These are phyloP conservation scores for Aegilops bicornis DNA, from an alignment of 176 grass and related monocot species.

Conservation along the genomic window DNA sequence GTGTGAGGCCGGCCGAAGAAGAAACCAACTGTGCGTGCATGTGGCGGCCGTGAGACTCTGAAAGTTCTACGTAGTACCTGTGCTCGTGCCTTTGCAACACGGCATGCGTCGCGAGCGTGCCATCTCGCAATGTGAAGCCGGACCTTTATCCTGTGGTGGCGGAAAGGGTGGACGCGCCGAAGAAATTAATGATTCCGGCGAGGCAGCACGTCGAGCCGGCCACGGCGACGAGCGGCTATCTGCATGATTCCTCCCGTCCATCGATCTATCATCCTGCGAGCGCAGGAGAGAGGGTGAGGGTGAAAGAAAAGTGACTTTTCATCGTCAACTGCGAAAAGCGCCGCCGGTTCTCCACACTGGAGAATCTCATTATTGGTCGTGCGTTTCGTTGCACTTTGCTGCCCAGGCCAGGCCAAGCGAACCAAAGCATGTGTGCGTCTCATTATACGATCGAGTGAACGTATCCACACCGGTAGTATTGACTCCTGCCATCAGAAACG, in stretches of 20 bases:
- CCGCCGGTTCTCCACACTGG: background rate
- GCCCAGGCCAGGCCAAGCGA: background rate
- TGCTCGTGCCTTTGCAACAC: background rate
- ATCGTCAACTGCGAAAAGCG: constrained; percentile 28
- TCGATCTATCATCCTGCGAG: background rate
- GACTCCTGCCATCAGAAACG: background rate
- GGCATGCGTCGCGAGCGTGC: background rate
- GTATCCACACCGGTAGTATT: background rate
- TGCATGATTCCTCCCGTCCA: constrained; percentile 43
- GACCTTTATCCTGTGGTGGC: background rate
- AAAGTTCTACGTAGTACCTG: background rate
- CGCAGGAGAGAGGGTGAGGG: background rate
- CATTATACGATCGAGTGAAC: background rate
- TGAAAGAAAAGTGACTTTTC: constrained; percentile 38
- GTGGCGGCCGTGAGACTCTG: background rate
- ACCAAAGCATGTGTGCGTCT: no score
- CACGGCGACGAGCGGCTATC: constrained; percentile 6
- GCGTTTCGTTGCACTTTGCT: background rate
- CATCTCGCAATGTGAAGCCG: background rate
- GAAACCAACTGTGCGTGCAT: background rate
- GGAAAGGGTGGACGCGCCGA: background rate
- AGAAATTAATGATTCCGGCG: background rate
- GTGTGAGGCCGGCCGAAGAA: background rate
- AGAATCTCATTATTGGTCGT: constrained; percentile 40
- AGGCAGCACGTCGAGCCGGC: background rate